A percentile compares a stretch with the other conserved stretches of the same genome.
These are phyloP conservation scores for Diplodia mutila DNA, from an alignment of 2,329 filamentous ascomycete genomes.

Conservation along the genomic window DNA sequence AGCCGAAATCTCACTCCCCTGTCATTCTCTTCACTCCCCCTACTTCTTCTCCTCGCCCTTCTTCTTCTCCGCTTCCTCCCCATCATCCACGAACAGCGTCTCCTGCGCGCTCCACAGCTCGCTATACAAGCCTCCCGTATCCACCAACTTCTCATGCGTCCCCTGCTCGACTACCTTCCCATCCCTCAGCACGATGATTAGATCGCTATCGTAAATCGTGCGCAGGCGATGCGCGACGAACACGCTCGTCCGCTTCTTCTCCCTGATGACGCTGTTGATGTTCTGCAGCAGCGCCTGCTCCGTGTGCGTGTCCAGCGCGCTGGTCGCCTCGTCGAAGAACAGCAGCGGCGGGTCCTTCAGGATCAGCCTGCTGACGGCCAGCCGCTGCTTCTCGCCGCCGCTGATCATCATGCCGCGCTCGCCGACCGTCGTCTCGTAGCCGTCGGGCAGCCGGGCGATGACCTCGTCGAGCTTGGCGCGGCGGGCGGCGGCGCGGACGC, in stretches of 20 bases:
- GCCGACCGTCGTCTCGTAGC: slow-evolving; percentile 88
- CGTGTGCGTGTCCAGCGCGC: slow-evolving; percentile 88
- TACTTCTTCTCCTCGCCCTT: background rate
- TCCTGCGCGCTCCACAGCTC: slow-evolving; percentile 75
- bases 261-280: slow-evolving; percentile 88
- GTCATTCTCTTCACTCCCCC: background rate
- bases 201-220: slow-evolving; percentile 88
- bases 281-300: slow-evolving; percentile 89
- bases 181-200: slow-evolving; percentile 87
- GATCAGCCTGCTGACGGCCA: slow-evolving; percentile 81
- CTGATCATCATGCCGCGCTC: slow-evolving; percentile 97
- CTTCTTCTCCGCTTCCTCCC: background rate
- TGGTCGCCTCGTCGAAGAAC: slow-evolving; percentile 96
- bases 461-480: slow-evolving; percentile 78
- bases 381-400: slow-evolving; percentile 88
- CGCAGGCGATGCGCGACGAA: slow-evolving; percentile 92
- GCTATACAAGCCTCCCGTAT: slow-evolving; percentile 77
- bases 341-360: slow-evolving; percentile 87
- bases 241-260: slow-evolving; percentile 87
- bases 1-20: too few species aligned
- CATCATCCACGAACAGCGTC: slow-evolving; percentile 36
- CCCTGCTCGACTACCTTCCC: slow-evolving; percentile 87
- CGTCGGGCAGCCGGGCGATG: slow-evolving; percentile 78
- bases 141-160: slow-evolving; percentile 82
- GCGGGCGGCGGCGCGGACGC: slow-evolving; percentile 76